A percentile compares a stretch with the other conserved stretches of the same genome.
These are phyloP conservation scores for Acacia crassicarpa DNA, from an alignment of 306 rosid genomes.

Conservation along the genomic window DNA sequence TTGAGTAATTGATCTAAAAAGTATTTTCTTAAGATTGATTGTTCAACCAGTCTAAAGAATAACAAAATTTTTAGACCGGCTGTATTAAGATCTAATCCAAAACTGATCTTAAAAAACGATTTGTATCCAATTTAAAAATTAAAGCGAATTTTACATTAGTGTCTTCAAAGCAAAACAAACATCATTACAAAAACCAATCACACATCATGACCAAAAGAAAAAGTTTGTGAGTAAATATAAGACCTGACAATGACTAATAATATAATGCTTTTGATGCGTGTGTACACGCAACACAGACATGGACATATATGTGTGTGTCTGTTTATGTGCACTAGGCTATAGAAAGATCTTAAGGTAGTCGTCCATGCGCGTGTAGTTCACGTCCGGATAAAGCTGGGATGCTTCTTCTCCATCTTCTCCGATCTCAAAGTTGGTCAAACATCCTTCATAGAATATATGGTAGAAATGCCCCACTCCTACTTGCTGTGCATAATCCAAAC, in stretches of 20 bases:
- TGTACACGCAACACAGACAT: too few species aligned
- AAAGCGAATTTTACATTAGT: too few species aligned
- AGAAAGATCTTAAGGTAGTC: slow-evolving; percentile 56
- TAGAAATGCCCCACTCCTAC: slow-evolving; percentile 70
- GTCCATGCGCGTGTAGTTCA: slow-evolving; percentile 72
- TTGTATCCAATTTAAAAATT: too few species aligned
- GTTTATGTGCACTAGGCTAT: not conserved
- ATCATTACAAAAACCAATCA: not conserved
- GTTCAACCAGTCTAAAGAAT: too few species aligned
- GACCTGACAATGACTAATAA: not conserved
- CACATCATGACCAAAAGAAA: too few species aligned
- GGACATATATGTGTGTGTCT: too few species aligned
- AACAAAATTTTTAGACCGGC: too few species aligned
- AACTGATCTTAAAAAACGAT: too few species aligned
- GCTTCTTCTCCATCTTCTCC: slow-evolving; percentile 79
- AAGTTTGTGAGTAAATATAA: not conserved
- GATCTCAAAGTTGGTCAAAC: slow-evolving; percentile 70
- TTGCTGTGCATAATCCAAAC: slow-evolving; percentile 51
- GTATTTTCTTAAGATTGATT: too few species aligned
- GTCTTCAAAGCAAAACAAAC: slow-evolving; percentile 1
- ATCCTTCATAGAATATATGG: slow-evolving; percentile 75
- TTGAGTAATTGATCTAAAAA: too few species aligned
- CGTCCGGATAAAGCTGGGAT: slow-evolving; percentile 78
- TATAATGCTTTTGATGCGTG: not conserved
- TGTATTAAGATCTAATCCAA: too few species aligned